Base-by-base conservation (phyloP, 139 green algal genomes). In the Trebouxia sp. region DNA sequence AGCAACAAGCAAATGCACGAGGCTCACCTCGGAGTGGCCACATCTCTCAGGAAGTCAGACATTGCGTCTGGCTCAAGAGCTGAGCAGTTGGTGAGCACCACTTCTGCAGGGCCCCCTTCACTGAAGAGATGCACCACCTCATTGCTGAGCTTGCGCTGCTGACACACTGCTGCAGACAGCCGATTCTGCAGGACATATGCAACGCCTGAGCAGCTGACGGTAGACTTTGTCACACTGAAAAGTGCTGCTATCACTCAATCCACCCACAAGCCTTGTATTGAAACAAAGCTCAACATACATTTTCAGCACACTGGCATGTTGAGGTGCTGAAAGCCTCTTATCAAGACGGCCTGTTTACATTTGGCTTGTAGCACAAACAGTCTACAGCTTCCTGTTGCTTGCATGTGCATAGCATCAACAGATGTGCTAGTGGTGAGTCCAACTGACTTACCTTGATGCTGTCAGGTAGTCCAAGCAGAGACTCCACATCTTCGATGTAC, bases 401-500 rank as follows among this genome's bases (percentile, higher is more conserved):
- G 20, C 24, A 22, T 26, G 55, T 39, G 26, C n/a, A n/a, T 56
- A 41, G 69, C 10, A 6, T 35, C 22, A 39, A 39, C n/a, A 69
- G n/a, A n/a, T n/a, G n/a, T n/a, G n/a, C n/a, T n/a, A n/a, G n/a
- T n/a, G n/a, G n/a, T n/a, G n/a, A n/a, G n/a, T 32, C 56, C 17
- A 69, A 8, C 28, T 76, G 67, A 26, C 67, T 3, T 37, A 81
- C 83, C 65, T 82, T 87, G 41, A 93, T 88, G 3, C 39, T 76
- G 41, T 94, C 87, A 10, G 92, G 90, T 35, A 95, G 78, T 3
- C 92, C 92, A 48, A 37, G 82, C 20, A 95, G 80, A 4, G 74
- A 85, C 51, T 91, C 90, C 11, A 95, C 87, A 79, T 88, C 88
- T 5, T 91, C 88, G 0, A 94, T 85, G 76, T 90, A 82, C n/a